Base-by-base conservation (phyloP, 139 green algal species). In the Chlamydomonas eustigma region DNA sequence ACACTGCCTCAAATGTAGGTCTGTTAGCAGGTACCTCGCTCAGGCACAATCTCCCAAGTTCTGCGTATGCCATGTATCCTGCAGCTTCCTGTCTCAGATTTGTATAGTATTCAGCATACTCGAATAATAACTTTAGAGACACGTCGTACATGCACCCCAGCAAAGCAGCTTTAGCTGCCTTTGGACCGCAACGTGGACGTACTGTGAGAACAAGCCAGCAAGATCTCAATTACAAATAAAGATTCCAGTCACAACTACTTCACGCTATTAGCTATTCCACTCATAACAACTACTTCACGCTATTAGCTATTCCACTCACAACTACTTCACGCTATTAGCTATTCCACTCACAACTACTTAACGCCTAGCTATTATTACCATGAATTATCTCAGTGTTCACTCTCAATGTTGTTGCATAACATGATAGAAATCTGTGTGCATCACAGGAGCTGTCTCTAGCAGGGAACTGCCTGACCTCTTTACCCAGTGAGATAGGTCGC, bases 361-460 rank as follows among this genome's bases (percentile, higher is more conserved):
- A n/a, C n/a, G n/a, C n/a, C n/a, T n/a, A n/a, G n/a, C n/a, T n/a
- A n/a, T n/a, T n/a, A n/a, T n/a, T n/a, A n/a, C n/a, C n/a, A n/a
- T n/a, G n/a, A n/a, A n/a, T n/a, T n/a, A n/a, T n/a, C n/a, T n/a
- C n/a, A n/a, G n/a, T n/a, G n/a, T n/a, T n/a, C n/a, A n/a, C n/a
- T n/a, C n/a, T n/a, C n/a, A n/a, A n/a, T n/a, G n/a, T n/a, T n/a
- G n/a, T n/a, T n/a, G n/a, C n/a, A n/a, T n/a, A n/a, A n/a, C n/a
- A n/a, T n/a, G n/a, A n/a, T n/a, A n/a, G n/a, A n/a, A n/a, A n/a
- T n/a, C n/a, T n/a, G n/a, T n/a, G n/a, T n/a, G n/a, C n/a, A n/a
- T n/a, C 44, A 58, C 18, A 58, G 44, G 44, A 94, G 52, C 83
- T 95, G 74, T 89, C 83, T 5, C 58, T 95, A 3, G 78, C 84